Base-by-base conservation (phyloP, 345 rosid species). In the Populus deltoides region DNA sequence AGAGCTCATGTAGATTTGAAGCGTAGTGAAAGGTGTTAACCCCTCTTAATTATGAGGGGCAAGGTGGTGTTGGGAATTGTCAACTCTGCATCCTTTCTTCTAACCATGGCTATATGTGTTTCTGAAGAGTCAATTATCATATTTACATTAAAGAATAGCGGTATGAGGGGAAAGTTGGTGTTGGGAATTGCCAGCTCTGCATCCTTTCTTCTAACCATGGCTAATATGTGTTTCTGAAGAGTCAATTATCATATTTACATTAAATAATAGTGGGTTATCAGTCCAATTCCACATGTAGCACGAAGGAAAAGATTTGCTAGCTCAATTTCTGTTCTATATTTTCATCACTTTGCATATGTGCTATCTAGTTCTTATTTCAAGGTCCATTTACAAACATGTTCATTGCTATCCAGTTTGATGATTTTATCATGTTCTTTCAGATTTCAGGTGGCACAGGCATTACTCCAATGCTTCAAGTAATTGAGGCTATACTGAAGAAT, bases 361-460 rank as follows among this genome's bases (percentile, higher is more conserved):
- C 68, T 33, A 17, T 70, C 36, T 33, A 47, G 27, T 22, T 59
- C n/a, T 15, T 65, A 66, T 70, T 66, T 25, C 47, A 63, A 73
- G 59, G 67, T 29, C 55, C 51, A 16, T 31, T 61, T 62, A 31
- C 6, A 39, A 27, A 22, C 33, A 12, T 29, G 39, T 75, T 43
- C 75, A 70, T 49, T 57, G 31, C 63, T 55, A n/a, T 35, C 49
- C 25, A 22, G 69, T 45, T 61, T 71, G 18, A 29, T 8, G 8
- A 68, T 51, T 81, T 36, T 74, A 6, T 78, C 33, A 51, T 77
- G 16, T 66, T 74, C 43, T 39, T 63, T 77, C 84, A 93, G 98
- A 90, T 94, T 83, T 97, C 98, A 25, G 98, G 98, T 80, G 98
- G 98, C 74, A 83, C 92, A 57, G 98, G 98, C 77, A 94, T 94